phyloP scores from a whole-genome alignment of 768 basidiomycete species.

The Harrya chromipes region DNA sequence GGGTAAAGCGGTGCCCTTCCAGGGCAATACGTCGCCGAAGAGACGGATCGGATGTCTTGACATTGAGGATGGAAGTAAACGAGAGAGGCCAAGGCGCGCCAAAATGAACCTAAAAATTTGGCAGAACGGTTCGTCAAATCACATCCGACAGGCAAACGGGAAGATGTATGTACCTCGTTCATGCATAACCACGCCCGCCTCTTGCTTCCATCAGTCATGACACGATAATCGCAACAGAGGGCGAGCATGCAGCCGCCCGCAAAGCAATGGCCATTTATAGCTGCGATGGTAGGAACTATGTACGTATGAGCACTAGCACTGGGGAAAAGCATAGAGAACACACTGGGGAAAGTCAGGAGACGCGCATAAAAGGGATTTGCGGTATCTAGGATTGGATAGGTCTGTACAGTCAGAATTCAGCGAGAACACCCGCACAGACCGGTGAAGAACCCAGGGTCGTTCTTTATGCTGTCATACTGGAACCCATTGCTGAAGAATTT shows the following conservation, averaged over 20 bases:
- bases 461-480: constrained; percentile 50
- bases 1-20: constrained; percentile 77
- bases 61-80: constrained; percentile 58
- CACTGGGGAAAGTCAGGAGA: constrained; percentile 75
- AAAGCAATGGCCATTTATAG: constrained; percentile 83
- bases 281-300: constrained; percentile 73
- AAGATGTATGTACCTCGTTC: constrained; percentile 67
- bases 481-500: constrained; percentile 91
- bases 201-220: constrained; percentile 80
- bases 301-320: constrained; percentile 1
- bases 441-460: constrained; percentile 63
- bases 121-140: neutral
- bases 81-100: constrained; percentile 78
- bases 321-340: constrained; percentile 20
- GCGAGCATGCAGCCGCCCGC: constrained; percentile 81
- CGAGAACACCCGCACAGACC: constrained; percentile 36
- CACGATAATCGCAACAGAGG: constrained; percentile 81
- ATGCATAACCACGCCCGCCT: constrained; percentile 85
- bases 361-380: constrained; percentile 72
- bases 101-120: constrained; percentile 59
- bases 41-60: constrained; percentile 59
- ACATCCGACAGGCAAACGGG: neutral
- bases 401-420: neutral
- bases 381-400: constrained; percentile 43
- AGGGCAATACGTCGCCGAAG: constrained; percentile 70